These are phyloP conservation scores for Brassica incana DNA, from an alignment of 345 rosid genomes.

Conservation along the genomic window DNA sequence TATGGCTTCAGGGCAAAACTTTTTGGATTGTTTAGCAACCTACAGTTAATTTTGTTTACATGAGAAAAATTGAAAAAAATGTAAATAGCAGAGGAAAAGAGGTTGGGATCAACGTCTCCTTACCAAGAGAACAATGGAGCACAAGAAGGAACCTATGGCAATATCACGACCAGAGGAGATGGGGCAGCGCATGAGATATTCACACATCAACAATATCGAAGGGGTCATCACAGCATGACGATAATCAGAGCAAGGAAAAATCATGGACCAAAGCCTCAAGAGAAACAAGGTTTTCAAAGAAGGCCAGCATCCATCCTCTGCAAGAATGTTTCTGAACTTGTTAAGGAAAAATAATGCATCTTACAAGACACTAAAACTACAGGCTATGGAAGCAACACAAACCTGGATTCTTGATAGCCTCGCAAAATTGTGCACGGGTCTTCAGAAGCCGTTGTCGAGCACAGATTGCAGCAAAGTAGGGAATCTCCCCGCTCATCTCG, in stretches of 20 bases:
- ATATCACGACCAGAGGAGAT: constrained; percentile 75
- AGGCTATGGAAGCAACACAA: constrained; percentile 23
- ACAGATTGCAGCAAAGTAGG: constrained; percentile 95
- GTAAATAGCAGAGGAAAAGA: background rate
- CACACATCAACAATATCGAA: constrained; percentile 77
- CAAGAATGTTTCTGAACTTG: constrained; percentile 19
- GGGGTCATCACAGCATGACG: constrained; percentile 96
- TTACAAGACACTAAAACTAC: background rate
- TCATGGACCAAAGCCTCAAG: constrained; percentile 87
- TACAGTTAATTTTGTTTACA: constrained; percentile 29
- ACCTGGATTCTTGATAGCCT: constrained; percentile 78
- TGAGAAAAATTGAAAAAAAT: background rate
- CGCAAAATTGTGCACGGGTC: constrained; percentile 67
- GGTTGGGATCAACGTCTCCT: constrained; percentile 20
- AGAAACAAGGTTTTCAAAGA: constrained; percentile 82
- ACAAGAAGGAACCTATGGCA: constrained; percentile 80
- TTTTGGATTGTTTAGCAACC: constrained; percentile 70
- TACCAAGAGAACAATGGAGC: constrained; percentile 84
- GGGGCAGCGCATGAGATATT: constrained; percentile 93
- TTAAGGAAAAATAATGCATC: constrained; percentile 3
- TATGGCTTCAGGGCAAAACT: constrained; percentile 87
- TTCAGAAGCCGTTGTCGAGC: constrained; percentile 76
- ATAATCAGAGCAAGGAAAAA: constrained; percentile 94
- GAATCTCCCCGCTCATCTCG: constrained; percentile 88
- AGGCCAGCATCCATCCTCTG: constrained; percentile 89